Evolutionary conservation across 805 yeast genomes (phyloP), one percentile per base, ranked within the genome.

Genomic region (Yarrowia sp.): DNA sequence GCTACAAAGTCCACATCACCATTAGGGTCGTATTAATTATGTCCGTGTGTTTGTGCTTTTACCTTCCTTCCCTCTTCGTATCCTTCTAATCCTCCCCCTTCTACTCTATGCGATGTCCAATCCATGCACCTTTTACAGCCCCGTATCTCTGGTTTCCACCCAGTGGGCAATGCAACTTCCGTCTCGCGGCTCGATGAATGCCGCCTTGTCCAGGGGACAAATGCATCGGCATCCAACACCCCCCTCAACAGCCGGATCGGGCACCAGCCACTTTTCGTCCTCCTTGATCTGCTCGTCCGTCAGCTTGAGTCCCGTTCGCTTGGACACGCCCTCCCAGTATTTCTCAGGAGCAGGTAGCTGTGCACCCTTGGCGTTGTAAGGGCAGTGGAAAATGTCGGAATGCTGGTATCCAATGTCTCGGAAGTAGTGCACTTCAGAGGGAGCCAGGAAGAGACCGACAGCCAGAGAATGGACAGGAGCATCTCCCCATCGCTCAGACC

Each of bases 401-500:
- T 93, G 98, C 65, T 84, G 80, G 75, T 92, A 93, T 0, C 98
- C 98, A 68, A 93, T 87, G 72, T 93, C 98, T 68, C 97, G 79
- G 77, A 93, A 93, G 76, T 92, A 93, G 76, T 93, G 98, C 9
- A 93, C 78, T 65, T 92, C 90, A 1, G 83, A 78, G 2, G 86
- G 74, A 66, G 88, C 81, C 45, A 92, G 77, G 70, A 89, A 79
- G 82, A 95, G 80, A 0, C 91, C 93, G 5, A 89, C 84, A 0
- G 96, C 98, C 22, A 95, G 75, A 0, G 97, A 87, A 74, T 92
- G 98, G 4, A 93, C 86, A 0, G 98, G 97, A 0, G 98, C 97
- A 79, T 93, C 98, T 1, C 98, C 98, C 98, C 98, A 93, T 71
- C 99, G 79, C 74, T 95, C 97, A 64, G 83, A 81, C 81, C 86